These are phyloP conservation scores for Stephania cephalantha DNA, from an alignment of 164 flowering plant genomes.

Conservation along the genomic window DNA sequence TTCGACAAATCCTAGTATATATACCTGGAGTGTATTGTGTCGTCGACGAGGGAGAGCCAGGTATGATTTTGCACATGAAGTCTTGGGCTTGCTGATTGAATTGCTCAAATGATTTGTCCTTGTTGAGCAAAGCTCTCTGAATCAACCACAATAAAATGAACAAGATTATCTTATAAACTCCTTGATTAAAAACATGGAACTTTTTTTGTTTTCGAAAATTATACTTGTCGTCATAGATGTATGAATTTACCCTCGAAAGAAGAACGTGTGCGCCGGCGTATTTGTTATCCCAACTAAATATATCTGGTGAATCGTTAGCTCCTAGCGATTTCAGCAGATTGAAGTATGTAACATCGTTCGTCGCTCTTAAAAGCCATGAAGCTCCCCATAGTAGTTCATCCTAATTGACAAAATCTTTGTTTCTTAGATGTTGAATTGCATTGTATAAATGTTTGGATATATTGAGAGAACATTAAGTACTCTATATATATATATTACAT, in stretches of 20 bases:
- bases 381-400: conserved; percentile 96
- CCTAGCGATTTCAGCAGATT: conserved; percentile 48
- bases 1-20: background rate
- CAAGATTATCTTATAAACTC: background rate
- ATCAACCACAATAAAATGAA: background rate
- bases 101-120: conserved; percentile 35
- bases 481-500: background rate
- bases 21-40: conserved; percentile 76
- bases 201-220: background rate
- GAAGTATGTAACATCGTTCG: conserved; percentile 48
- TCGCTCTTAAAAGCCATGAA: conserved; percentile 73
- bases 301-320: conserved; percentile 43
- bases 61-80: conserved; percentile 79
- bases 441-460: too few relatives aligned
- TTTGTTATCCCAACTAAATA: conserved; percentile 96
- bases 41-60: conserved; percentile 61
- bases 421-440: background rate
- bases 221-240: background rate
- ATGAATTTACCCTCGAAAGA: conserved; percentile 54
- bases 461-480: too few relatives aligned
- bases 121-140: conserved; percentile 48
- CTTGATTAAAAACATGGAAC: too few relatives aligned
- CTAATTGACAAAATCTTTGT: conserved; percentile 24
- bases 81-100: conserved; percentile 56
- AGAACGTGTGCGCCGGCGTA: conserved; percentile 79